Base-by-base conservation (phyloP, 805 yeast genomes). In the Teunomyces tritomae region DNA sequence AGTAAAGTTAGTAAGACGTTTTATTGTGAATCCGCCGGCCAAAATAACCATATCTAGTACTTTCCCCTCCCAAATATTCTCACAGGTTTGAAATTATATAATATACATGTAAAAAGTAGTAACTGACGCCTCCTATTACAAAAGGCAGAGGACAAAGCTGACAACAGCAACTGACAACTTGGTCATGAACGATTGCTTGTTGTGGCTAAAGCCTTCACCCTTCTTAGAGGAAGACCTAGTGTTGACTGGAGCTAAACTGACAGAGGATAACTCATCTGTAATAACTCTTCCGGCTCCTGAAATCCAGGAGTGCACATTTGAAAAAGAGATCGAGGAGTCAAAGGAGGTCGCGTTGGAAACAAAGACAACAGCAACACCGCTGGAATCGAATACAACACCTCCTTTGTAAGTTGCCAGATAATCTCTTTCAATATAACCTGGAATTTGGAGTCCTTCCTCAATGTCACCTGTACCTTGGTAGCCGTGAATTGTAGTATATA, bases 401-500 rank as follows among this genome's bases (percentile, higher is more conserved):
- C 92, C 92, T 47, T 54, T 69, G 88, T 84, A 83, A 14, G 76
- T 67, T 27, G 33, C 29, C 8, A 55, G 45, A 42, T 77, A 71
- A 44, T 79, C 77, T 74, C 92, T 79, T 49, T 69, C 61, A 44
- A 85, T 70, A 58, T 76, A 81, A 34, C 85, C 89, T 34, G 68
- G 62, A 28, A 77, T 74, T 49, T 74, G 79, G 43, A 86, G 61
- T 52, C 94, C 94, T 10, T 74, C 66, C 36, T 78, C 78, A 54
- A 86, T 76, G 57, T 79, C 77, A 47, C 70, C 85, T 39, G 84
- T 79, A 34, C 88, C 89, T 65, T 86, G 94, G 74, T 77, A 86
- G 59, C 84, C 88, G 62, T 86, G 94, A 62, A 86, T 68, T 6
- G 91, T 84, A 14, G 89, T 74, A 66, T 72, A 83, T 55, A 86